Evolutionary conservation across 306 rosid species (phyloP), one percentile per base, ranked within the genome.

Genomic region (Sicyos baderoa): DNA sequence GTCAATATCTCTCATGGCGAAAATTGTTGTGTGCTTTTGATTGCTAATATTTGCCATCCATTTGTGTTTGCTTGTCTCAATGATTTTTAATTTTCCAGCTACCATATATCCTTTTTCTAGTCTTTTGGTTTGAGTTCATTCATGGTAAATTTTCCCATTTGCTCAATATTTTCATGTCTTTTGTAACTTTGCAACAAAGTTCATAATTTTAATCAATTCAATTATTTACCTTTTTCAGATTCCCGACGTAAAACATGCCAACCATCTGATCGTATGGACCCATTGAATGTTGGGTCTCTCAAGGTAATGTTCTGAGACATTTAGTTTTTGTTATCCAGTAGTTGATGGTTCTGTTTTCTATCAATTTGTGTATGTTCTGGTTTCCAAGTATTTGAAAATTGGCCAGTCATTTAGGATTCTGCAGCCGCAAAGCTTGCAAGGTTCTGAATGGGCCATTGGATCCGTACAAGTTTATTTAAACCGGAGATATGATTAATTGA

Each of bases 291-390:
- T 72, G 79, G 74, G 70, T 44, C 82, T 32, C 23, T 48, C 9
- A 87, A 87, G 96, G 98, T 92, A 82, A 49, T 51, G 5, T 72
- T 76, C 57, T 22, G 17, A 17, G 37, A 35, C 8, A 35, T 35
- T 21, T 15, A 13, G 35, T 7, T 5, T 18, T n/a, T 19, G 27
- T 11, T 68, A 0, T 42, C 29, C 2, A 42, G 17, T 5, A 18
- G 71, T 66, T 66, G 71, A 47, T 44, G n/a, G n/a, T 45, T 5
- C 56, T 21, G 1, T 66, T 7, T 22, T 48, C 4, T 23, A 14
- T 66, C 22, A 42, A 45, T 15, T 66, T 45, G 12, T 47, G 55
- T 45, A 6, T 44, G 53, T 66, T 66, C 15, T 23, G 6, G 56
- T 13, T 65, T 66, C 4, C 71, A 66, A 66, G 18, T 66, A 22